Base-by-base conservation (phyloP, 345 rosid genomes). In the Cardamine chenopodiifolia region DNA sequence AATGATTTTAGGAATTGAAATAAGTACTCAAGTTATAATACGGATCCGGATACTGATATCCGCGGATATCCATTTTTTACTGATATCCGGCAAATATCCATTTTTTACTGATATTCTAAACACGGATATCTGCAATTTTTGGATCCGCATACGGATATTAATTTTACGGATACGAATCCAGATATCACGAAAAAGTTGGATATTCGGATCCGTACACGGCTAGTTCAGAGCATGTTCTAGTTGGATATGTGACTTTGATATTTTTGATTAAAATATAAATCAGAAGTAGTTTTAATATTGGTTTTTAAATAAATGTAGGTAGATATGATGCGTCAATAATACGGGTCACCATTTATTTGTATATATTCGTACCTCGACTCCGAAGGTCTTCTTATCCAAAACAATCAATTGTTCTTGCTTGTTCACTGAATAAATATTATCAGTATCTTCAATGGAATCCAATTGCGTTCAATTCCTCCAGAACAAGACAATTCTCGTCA, bases 401-500 rank as follows among this genome's bases (percentile, higher is more conserved):
- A 57, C 32, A 20, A 25, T 45, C 37, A 8, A 32, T 26, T 54
- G 3, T 22, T 37, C 53, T 26, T 74, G 5, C 32, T 5, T 17
- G 6, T 18, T 23, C 26, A 71, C 23, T 64, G 10, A 4, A 45
- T 40, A 62, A 11, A 31, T 32, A 6, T 42, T 8, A 18, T 54
- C 0, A 40, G 45, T 64, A 7, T 64, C 62, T 75, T 9, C 58
- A 23, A 76, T 76, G 80, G 75, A 69, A 19, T 11, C 70, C 11
- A 76, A 6, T 15, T 62, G 62, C 40, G 25, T 76, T 18, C 26
- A 62, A 1, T 76, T 76, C 39, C 58, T 76, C 18, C 18, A 70
- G 8, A 55, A 70, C 66, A 76, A 76, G 65, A 70, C 75, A 1
- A 70, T 77, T 19, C 62, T 77, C 7, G 72, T 77, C 66, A 77